A percentile compares a stretch with the other conserved stretches of the same genome.
These are phyloP conservation scores for Arthrinium phaeospermum DNA, from an alignment of 2,329 filamentous ascomycete species.

Conservation along the genomic window DNA sequence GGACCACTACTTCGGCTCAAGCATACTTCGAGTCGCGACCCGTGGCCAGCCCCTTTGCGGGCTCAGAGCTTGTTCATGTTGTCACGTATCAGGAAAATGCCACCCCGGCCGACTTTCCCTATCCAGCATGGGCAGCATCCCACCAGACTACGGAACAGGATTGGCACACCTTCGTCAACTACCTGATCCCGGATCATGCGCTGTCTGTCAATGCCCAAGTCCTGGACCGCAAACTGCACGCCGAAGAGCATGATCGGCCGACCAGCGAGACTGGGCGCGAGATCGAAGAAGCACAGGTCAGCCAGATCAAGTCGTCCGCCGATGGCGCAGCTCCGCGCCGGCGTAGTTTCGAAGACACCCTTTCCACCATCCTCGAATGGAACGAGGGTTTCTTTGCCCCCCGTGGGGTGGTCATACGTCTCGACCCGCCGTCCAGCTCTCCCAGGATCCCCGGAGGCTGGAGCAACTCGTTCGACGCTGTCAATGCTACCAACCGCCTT, in stretches of 20 bases:
- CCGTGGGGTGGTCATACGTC: slow-evolving; percentile 51
- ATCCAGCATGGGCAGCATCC: slow-evolving; percentile 42
- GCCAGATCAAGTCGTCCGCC: slow-evolving; percentile 38
- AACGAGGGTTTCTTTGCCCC: slow-evolving; percentile 62
- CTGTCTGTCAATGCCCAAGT: slow-evolving; percentile 51
- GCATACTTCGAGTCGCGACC: slow-evolving; percentile 56
- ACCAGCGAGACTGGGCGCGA: slow-evolving; percentile 35
- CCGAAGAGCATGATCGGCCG: slow-evolving; percentile 41
- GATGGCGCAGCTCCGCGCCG: slow-evolving; percentile 33
- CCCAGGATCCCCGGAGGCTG: slow-evolving; percentile 37
- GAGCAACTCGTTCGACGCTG: neutral
- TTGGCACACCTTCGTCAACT: slow-evolving; percentile 65
- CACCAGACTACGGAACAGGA: slow-evolving; percentile 58
- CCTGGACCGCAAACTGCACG: slow-evolving; percentile 54
- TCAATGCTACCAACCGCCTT: neutral
- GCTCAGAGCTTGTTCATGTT: slow-evolving; percentile 36
- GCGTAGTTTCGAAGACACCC: slow-evolving; percentile 45
- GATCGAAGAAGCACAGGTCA: slow-evolving; percentile 50
- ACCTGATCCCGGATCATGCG: slow-evolving; percentile 56
- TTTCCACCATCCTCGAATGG: slow-evolving; percentile 58
- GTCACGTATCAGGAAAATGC: slow-evolving; percentile 43
- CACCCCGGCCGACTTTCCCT: slow-evolving; percentile 52
- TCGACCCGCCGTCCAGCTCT: slow-evolving; percentile 32
- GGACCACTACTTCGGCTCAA: slow-evolving; percentile 41
- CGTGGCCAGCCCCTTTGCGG: slow-evolving; percentile 27